Conservation (phyloP, 306 rosid species). For the Abrus pulchellus region DNA sequence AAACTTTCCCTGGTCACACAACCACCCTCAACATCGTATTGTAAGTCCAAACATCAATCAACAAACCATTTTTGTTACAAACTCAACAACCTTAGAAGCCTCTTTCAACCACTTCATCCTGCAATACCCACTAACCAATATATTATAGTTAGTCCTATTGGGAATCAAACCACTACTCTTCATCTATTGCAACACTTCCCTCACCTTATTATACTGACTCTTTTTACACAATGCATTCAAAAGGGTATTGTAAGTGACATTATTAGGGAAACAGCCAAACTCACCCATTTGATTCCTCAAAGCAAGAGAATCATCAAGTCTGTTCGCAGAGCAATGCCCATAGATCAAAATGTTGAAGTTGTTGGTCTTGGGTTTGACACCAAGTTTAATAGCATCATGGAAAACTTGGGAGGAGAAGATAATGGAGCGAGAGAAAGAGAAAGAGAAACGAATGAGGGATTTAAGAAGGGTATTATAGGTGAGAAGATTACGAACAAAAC, state of each 20-base stretch:
- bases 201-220: slow-evolving; percentile 62
- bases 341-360: slow-evolving; percentile 74
- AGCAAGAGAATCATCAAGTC: slow-evolving; percentile 58
- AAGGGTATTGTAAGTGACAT: slow-evolving; percentile 77
- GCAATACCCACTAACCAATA: slow-evolving; percentile 87
- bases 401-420: slow-evolving; percentile 55
- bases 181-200: slow-evolving; percentile 75
- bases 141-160: slow-evolving; percentile 67
- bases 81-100: slow-evolving; percentile 69
- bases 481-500: slow-evolving; percentile 62
- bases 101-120: slow-evolving; percentile 79
- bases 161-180: slow-evolving; percentile 67
- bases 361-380: slow-evolving; percentile 56
- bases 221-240: slow-evolving; percentile 70
- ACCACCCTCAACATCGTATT: slow-evolving; percentile 72
- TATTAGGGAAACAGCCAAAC: slow-evolving; percentile 71
- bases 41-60: slow-evolving; percentile 86
- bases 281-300: slow-evolving; percentile 62
- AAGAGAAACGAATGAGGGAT: slow-evolving; percentile 55
- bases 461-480: slow-evolving; percentile 78
- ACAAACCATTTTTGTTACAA: slow-evolving; percentile 64
- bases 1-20: slow-evolving; percentile 73
- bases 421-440: slow-evolving; percentile 57
- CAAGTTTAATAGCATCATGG: slow-evolving; percentile 55
- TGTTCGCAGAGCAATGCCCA: slow-evolving; percentile 68